A percentile compares a stretch with the other conserved stretches of the same genome.
Evolutionary conservation across 345 rosid species (phyloP).

Genomic region (Citrus reticulata): DNA sequence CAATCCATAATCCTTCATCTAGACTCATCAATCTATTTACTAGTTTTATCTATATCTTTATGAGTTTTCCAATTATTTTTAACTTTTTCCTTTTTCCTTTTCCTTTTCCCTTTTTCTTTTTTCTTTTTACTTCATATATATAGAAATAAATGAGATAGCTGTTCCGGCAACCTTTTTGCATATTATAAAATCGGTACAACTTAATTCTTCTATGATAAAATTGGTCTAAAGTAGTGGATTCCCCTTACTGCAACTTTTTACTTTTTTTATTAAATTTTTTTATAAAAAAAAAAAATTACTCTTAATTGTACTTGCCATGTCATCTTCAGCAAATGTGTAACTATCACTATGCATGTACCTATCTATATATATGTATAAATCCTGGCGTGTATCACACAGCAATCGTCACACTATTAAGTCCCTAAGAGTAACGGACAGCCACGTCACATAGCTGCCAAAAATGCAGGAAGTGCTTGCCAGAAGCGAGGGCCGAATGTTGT

Average conservation of each 20-base stretch:
- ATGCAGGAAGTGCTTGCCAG: slow-evolving; percentile 7
- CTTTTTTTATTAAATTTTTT: neutral
- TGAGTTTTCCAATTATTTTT: too few relatives aligned
- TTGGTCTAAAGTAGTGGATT: neutral
- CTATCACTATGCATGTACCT: neutral
- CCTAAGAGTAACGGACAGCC: neutral
- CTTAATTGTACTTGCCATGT: neutral
- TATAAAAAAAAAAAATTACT: too few relatives aligned
- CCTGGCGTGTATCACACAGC: neutral
- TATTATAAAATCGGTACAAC: neutral
- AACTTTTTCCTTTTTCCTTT: too few relatives aligned
- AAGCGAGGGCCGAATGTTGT: slow-evolving; percentile 22
- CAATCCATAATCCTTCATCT: too few relatives aligned
- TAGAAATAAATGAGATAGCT: neutral
- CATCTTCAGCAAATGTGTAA: neutral
- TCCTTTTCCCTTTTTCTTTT: neutral
- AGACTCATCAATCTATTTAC: too few relatives aligned
- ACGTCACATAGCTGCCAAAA: neutral
- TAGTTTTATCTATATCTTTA: too few relatives aligned
- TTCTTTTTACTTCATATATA: neutral
- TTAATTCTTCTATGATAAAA: neutral
- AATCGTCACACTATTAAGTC: neutral
- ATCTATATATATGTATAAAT: slow-evolving; percentile 1
- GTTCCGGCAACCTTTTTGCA: neutral
- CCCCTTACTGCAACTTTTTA: neutral